Evolutionary conservation across 2,329 filamentous ascomycete genomes (phyloP).

Genomic region (Scedosporium aurantiacum): DNA sequence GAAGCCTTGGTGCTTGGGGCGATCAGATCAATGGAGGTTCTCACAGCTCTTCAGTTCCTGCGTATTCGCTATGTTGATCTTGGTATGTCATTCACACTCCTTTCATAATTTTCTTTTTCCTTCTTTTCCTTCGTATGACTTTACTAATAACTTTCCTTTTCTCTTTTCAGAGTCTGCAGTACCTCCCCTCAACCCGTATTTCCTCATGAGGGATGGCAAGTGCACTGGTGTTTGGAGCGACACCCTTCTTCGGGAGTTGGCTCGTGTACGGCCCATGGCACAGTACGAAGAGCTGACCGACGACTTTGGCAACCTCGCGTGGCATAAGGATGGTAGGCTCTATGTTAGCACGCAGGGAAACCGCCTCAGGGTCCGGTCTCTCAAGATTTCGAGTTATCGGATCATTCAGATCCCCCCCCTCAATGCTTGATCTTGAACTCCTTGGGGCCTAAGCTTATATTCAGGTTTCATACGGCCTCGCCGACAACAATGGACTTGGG

Average conservation of each 20-base stretch:
- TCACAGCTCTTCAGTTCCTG: constrained; percentile 51
- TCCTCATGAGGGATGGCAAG: constrained; percentile 47
- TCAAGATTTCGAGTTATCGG: constrained; percentile 47
- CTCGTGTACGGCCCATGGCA: constrained; percentile 44
- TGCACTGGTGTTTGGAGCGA: constrained; percentile 66
- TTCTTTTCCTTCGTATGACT: neutral
- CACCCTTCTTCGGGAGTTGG: constrained; percentile 49
- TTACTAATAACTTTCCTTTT: constrained; percentile 7
- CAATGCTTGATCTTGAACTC: neutral
- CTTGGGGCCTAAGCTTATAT: neutral
- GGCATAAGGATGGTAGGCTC: constrained; percentile 48
- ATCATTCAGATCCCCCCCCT: constrained; percentile 23
- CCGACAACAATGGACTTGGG: too few relatives aligned
- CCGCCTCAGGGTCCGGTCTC: constrained; percentile 34
- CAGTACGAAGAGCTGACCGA: constrained; percentile 53
- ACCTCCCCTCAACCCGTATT: constrained; percentile 63
- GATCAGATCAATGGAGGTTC: constrained; percentile 46
- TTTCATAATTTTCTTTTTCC: neutral
- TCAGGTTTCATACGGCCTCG: too few relatives aligned
- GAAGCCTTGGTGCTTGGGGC: constrained; percentile 56
- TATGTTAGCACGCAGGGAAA: constrained; percentile 27
- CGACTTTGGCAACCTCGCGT: constrained; percentile 48
- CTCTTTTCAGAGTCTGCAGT: constrained; percentile 49
- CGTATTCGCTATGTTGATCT: constrained; percentile 67
- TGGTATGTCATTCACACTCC: constrained; percentile 27